Percentiles rank a stretch among this genome's conserved stretches.
These are phyloP conservation scores for Hyphodiscus sp. DNA, from an alignment of 2,329 filamentous ascomycete species.

Conservation along the genomic window DNA sequence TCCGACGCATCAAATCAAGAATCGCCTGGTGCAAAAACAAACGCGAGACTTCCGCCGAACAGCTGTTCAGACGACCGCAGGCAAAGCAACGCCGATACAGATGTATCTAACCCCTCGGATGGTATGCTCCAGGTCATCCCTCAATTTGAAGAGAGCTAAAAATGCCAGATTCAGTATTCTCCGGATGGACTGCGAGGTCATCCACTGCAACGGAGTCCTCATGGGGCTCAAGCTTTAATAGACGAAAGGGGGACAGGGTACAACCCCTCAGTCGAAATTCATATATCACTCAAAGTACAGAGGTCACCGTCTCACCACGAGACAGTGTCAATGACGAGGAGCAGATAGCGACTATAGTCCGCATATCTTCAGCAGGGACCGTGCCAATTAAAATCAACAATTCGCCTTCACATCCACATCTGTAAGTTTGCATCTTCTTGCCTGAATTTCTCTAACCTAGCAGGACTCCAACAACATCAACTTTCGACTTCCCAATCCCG, in stretches of 20 bases:
- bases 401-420: conserved; percentile 13
- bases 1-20: conserved; percentile 11
- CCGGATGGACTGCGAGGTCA: conserved; percentile 37
- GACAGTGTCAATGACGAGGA: conserved; percentile 29
- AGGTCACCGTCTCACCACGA: conserved; percentile 32
- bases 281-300: conserved; percentile 36
- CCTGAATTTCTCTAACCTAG: conserved; percentile 1
- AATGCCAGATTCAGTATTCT: conserved; percentile 39
- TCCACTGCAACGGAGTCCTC: conserved; percentile 30
- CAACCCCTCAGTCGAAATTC: conserved; percentile 38
- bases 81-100: conserved; percentile 8
- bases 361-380: conserved; percentile 28
- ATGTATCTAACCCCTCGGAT: conserved; percentile 17
- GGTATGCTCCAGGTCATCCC: conserved; percentile 8
- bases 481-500: conserved; percentile 22
- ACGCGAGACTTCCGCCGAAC: conserved; percentile 7
- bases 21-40: conserved; percentile 6
- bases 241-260: conserved; percentile 23
- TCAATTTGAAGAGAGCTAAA: conserved; percentile 8
- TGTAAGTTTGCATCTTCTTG: neutral
- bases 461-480: conserved; percentile 11
- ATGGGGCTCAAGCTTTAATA: conserved; percentile 27
- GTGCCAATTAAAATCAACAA: conserved; percentile 17
- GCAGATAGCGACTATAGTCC: conserved; percentile 32
- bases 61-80: conserved; percentile 4